These are phyloP conservation scores for Neospermospora avenae DNA, from an alignment of 2,329 filamentous ascomycete genomes.

Conservation along the genomic window DNA sequence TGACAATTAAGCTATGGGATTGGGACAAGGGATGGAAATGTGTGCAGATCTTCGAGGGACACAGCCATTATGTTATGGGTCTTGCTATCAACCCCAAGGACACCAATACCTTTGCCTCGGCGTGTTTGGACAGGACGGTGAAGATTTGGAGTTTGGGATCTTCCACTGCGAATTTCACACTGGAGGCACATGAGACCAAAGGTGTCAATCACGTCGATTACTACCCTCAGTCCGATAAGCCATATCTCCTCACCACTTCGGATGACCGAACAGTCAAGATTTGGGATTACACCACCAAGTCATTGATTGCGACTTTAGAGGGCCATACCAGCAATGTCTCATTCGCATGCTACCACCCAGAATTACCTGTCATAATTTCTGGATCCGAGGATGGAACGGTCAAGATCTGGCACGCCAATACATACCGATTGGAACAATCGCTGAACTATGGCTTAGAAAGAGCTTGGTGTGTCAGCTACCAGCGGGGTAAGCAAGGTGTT, in stretches of 20 bases:
- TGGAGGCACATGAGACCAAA: slow-evolving; percentile 96
- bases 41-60: slow-evolving; percentile 93
- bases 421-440: slow-evolving; percentile 92
- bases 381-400: slow-evolving; percentile 96
- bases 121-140: slow-evolving; percentile 92
- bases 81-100: slow-evolving; percentile 97
- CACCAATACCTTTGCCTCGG: slow-evolving; percentile 87
- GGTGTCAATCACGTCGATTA: slow-evolving; percentile 98
- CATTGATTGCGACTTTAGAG: slow-evolving; percentile 91
- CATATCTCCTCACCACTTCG: slow-evolving; percentile 91
- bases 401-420: slow-evolving; percentile 98
- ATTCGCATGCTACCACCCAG: slow-evolving; percentile 96
- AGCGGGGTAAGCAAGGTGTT: slow-evolving; percentile 89
- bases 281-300: slow-evolving; percentile 99
- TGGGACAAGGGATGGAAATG: slow-evolving; percentile 98
- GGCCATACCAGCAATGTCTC: slow-evolving; percentile 98
- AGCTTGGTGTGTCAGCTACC: slow-evolving; percentile 96
- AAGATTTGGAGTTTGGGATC: slow-evolving; percentile 98
- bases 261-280: slow-evolving; percentile 97
- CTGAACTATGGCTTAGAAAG: slow-evolving; percentile 93
- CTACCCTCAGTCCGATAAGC: slow-evolving; percentile 70
- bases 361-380: slow-evolving; percentile 94
- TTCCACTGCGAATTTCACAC: slow-evolving; percentile 89
- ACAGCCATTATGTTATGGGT: slow-evolving; percentile 96
- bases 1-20: slow-evolving; percentile 98